Percentiles rank a stretch among this genome's conserved stretches.
These are phyloP conservation scores for Termitomyces sp. DNA, from an alignment of 768 basidiomycete species.

Conservation along the genomic window DNA sequence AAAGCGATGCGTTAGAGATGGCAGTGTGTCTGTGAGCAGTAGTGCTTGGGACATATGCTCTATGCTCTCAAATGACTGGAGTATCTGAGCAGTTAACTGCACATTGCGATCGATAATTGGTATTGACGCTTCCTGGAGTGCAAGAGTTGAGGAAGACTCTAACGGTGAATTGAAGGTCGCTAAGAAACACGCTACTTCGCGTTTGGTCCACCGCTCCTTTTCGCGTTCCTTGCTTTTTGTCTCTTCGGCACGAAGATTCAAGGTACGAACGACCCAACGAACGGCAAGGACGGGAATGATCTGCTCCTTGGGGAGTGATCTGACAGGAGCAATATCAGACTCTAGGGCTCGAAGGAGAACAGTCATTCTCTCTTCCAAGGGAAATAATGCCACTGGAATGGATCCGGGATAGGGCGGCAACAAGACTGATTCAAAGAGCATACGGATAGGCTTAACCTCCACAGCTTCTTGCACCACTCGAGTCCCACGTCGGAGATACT, in stretches of 20 bases:
- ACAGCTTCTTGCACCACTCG: slow-evolving; percentile 59
- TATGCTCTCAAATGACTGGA: slow-evolving; percentile 56
- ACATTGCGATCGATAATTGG: slow-evolving; percentile 56
- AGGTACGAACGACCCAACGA: slow-evolving; percentile 55
- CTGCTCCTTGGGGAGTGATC: slow-evolving; percentile 40
- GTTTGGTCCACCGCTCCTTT: slow-evolving; percentile 65
- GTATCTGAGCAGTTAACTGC: slow-evolving; percentile 64
- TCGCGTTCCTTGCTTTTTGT: slow-evolving; percentile 53
- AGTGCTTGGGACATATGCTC: slow-evolving; percentile 60
- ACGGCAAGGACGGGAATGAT: slow-evolving; percentile 52
- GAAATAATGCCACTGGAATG: slow-evolving; percentile 45
- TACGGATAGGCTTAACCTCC: slow-evolving; percentile 43
- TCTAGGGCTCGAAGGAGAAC: slow-evolving; percentile 53
- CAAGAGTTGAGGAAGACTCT: neutral
- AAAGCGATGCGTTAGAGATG: slow-evolving; percentile 43
- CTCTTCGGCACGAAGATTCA: slow-evolving; percentile 51
- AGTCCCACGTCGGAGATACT: slow-evolving; percentile 69
- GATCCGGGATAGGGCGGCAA: slow-evolving; percentile 28
- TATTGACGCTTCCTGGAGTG: slow-evolving; percentile 20
- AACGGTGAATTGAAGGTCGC: slow-evolving; percentile 38
- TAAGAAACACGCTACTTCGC: slow-evolving; percentile 60
- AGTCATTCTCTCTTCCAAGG: slow-evolving; percentile 47
- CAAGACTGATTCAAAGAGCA: slow-evolving; percentile 41
- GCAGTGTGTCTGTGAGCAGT: slow-evolving; percentile 46
- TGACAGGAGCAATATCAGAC: slow-evolving; percentile 49